phyloP scores from a whole-genome alignment of 1,284 basidiomycete species.

The Pterulicium gracile region DNA sequence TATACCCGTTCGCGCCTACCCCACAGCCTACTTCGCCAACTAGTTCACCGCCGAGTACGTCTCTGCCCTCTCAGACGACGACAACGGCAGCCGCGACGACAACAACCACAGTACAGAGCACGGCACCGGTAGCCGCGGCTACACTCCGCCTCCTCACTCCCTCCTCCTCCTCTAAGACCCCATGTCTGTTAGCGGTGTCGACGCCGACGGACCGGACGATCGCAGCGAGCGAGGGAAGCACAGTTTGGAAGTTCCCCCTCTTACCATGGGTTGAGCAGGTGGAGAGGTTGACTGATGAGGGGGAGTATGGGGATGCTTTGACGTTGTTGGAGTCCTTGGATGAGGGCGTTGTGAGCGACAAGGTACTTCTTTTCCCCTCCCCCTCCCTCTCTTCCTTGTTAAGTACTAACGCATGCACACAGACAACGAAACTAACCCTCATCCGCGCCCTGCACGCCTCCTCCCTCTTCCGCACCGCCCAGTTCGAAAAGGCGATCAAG shows the following conservation, averaged over 20 bases:
- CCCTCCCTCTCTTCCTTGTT: constrained; percentile 3
- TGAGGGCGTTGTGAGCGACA: constrained; percentile 50
- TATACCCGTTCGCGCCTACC: constrained; percentile 57
- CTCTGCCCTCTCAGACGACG: too few species aligned
- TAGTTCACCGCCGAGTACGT: constrained; percentile 14
- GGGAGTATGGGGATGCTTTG: constrained; percentile 73
- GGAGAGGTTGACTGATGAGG: constrained; percentile 70
- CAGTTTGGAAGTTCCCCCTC: constrained; percentile 70
- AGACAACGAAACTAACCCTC: constrained; percentile 44
- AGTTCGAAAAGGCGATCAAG: constrained; percentile 75
- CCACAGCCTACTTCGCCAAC: too few species aligned
- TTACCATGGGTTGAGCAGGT: constrained; percentile 73
- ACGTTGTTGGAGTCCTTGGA: constrained; percentile 71
- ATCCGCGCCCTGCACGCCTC: constrained; percentile 70
- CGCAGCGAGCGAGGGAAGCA: constrained; percentile 55
- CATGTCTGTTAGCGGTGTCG: constrained; percentile 47
- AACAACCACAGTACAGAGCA: constrained; percentile 16
- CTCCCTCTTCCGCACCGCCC: constrained; percentile 56
- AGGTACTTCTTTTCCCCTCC: constrained; percentile 29
- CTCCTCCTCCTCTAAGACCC: constrained; percentile 40
- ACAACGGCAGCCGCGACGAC: too few species aligned
- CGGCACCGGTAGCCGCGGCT: constrained; percentile 23
- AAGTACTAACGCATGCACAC: constrained; percentile 4
- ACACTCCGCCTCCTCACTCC: constrained; percentile 49
- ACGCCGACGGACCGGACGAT: constrained; percentile 63